A percentile compares a stretch with the other conserved stretches of the same genome.
These are phyloP conservation scores for Botryotinia globosa DNA, from an alignment of 2,329 filamentous ascomycete species.

Conservation along the genomic window DNA sequence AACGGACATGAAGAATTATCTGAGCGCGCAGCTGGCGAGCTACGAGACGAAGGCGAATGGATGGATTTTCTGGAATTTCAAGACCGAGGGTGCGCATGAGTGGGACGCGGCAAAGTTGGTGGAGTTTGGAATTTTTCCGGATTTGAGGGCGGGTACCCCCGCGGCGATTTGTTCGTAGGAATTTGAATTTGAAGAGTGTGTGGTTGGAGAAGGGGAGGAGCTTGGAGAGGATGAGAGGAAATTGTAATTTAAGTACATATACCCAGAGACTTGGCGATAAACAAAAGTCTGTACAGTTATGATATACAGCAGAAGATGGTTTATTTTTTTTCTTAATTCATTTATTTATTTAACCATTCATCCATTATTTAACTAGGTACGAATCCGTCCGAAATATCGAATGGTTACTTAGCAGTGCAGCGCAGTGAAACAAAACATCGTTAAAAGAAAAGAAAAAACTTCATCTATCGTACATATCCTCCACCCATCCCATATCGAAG, in stretches of 20 bases:
- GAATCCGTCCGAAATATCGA: not conserved
- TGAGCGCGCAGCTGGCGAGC: constrained; percentile 53
- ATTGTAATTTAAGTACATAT: constrained; percentile 1
- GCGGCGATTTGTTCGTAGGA: constrained; percentile 9
- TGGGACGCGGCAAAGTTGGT: constrained; percentile 52
- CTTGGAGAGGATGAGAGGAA: no score
- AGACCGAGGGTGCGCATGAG: constrained; percentile 51
- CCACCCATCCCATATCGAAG: not conserved
- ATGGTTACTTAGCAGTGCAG: not conserved
- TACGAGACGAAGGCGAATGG: constrained; percentile 52
- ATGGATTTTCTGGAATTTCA: constrained; percentile 60
- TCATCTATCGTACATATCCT: not conserved
- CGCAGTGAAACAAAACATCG: not conserved
- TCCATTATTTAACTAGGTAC: not conserved
- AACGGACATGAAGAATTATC: constrained; percentile 49
- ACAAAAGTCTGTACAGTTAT: not conserved
- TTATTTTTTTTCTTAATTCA: not conserved
- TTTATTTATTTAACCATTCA: not conserved
- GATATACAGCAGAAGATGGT: not conserved
- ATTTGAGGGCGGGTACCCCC: constrained; percentile 30
- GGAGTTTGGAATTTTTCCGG: constrained; percentile 50
- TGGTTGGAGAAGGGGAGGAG: not conserved
- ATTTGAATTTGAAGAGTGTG: no score
- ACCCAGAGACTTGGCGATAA: not conserved
- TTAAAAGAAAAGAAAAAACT: not conserved